Evolutionary conservation across 306 rosid genomes (phyloP), one percentile per base, ranked within the genome.

Genomic region (Rubus parviflorus): DNA sequence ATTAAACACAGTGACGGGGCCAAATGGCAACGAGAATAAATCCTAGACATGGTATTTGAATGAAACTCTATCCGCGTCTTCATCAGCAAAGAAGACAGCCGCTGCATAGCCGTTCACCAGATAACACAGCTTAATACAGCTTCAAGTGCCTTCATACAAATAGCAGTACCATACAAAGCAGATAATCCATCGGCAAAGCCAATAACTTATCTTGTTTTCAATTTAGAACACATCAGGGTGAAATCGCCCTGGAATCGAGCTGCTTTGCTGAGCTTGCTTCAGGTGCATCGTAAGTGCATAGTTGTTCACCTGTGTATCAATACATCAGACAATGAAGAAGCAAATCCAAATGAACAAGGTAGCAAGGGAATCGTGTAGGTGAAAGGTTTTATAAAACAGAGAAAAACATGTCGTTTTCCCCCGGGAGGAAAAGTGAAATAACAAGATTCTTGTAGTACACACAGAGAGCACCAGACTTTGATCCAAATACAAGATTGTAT

Each of bases 241-340:
- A 79, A 88, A 93, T 45, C 77, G 95, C 42, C 93, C 97, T 2
- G 97, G 94, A 54, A 93, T 89, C 63, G 97, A 91, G 85, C 80
- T 93, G 82, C 90, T 87, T 80, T 93, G 94, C 75, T 88, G 91
- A 52, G 98, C 93, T 83, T 89, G 97, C 90, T 89, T 90, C 53
- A 93, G 89, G 79, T 93, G 98, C 85, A 93, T 75, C 48, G 97
- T 89, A 66, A 93, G 83, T 23, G 94, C 97, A 81, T 93, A 93
- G 80, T 93, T 93, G 81, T 93, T 88, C 73, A 93, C 93, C 91
- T 88, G 81, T 49, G 23, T 30, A 35, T 17, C 42, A 74, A 15
- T 53, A 46, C 35, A 52, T 38, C 8, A 45, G 56, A 30, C 12
- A 61, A 8, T 5, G 51, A 68, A 25, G 22, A 56, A 41, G 30